Base-by-base conservation (phyloP, 1,139 yeast genomes). In the Hansenula lynferdii region DNA sequence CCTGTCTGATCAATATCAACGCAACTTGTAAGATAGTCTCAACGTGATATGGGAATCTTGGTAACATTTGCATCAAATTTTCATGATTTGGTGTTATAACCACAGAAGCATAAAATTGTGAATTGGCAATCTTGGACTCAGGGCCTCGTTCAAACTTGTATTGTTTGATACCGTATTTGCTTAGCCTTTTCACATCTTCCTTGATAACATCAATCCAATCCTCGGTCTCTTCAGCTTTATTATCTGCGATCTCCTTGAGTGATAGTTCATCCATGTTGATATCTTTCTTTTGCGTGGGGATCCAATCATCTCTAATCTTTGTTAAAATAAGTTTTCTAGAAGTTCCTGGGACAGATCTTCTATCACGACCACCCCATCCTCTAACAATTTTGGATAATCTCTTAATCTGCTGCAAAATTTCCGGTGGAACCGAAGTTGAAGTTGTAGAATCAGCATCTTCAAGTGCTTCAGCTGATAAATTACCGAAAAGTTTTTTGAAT, bases 301-400 rank as follows among this genome's bases (percentile, higher is more conserved):
- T 60, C 85, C 92, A 86, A 55, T 85, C 94, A 46, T 85, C 90
- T 56, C 83, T 75, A 31, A 87, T 77, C 51, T 80, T 79, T 0
- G 95, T 80, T 42, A 87, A 67, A 10, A 77, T 67, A 37, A 85
- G 61, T 49, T 82, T 82, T 45, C 89, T 69, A 0, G 80, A 62
- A 0, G 86, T 75, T 8, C 94, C 94, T 0, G 95, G 70, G 6
- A 85, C 75, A 11, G 78, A 66, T 37, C 83, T 62, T 42, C 81
- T 77, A 54, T 85, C 95, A 48, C 77, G 75, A 0, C 95, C 95
- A 35, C 89, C 82, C 94, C 95, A 86, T 17, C 87, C 87, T 49
- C 85, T 70, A 1, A 85, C 77, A 21, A 81, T 61, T 42, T 78
- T 70, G 10, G 83, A 78, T 47, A 83, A 48, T 44, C 73, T 70